Evolutionary conservation across 208 protist genomes (phyloP), one percentile per base, ranked within the genome.

Genomic region (Trypanosoma mega): DNA sequence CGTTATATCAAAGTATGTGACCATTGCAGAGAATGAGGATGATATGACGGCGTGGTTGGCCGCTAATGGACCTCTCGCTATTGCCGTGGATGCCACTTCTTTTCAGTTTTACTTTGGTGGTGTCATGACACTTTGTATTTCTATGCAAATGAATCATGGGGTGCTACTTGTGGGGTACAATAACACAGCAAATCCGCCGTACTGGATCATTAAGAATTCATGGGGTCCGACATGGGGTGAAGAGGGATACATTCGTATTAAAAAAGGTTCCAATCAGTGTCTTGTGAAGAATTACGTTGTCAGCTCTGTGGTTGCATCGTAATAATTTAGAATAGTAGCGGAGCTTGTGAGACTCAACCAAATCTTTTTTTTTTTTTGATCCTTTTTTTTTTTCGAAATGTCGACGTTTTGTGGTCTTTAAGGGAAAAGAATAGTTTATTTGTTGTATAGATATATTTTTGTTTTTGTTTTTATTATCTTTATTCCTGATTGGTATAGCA

Each of bases 141-240:
- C 48, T 18, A 46, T 37, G 37, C 50, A 77, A 56, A 73, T 96
- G 49, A 89, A 95, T 63, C 89, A 95, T 84, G 89, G 85, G 47
- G 85, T 95, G 41, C 82, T 76, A 29, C 63, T 90, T 6, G 79
- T 97, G 5, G 90, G 82, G 48, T 97, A 92, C 71, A 79, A 89
- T 51, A 73, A 65, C 24, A 62, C 24, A 3, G 48, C 43, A 21
- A 63, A 68, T 30, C 1, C 44, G 20, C 74, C 80, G 31, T 96
- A 96, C 72, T 97, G 87, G 88, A 80, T 93, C 51, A 79, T 97
- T 51, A 94, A 95, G 74, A 96, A 96, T 74, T 81, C 66, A 20
- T 94, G 88, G 88, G 81, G 81, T 33, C 34, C 37, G 24, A 8
- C 27, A 31, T 96, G 87, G 86, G 91, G 91, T 49, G 68, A 87